Evolutionary conservation across 108 stramenopile species (phyloP), one percentile per base, ranked within the genome.

Genomic region (Stephanodiscus triporus): DNA sequence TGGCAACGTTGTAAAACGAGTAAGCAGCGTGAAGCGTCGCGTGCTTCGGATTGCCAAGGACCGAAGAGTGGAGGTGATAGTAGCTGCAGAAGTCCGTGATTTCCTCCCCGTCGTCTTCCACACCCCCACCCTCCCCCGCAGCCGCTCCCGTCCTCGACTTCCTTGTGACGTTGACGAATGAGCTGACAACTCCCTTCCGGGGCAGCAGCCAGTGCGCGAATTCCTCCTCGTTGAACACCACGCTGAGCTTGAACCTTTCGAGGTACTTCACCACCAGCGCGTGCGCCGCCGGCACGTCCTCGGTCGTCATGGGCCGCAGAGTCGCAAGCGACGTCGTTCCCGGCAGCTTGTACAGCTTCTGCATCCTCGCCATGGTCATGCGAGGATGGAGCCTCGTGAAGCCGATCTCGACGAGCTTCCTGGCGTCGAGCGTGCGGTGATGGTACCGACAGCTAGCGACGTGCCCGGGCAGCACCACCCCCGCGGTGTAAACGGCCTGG

Each of bases 401-500:
- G 29, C 96, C 96, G 37, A 99, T 86, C 34, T 93, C 91, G 20
- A 98, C 86, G 63, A 99, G 84, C 83, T 99, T 99, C 77, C 95
- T 96, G 9, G 97, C 95, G 73, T 98, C 94, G 47, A 99, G 74
- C 8, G 85, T 87, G 9, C 99, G 87, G 76, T 99, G 99, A 82
- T 89, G 95, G 80, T 99, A 99, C 8, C 98, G 86, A 62, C 95
- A 95, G 29, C 84, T 82, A 0, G 96, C 91, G 20, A 99, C 95
- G 56, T 97, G 97, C 32, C 86, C 91, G 0, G 99, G 99, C 49
- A 99, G 76, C 16, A 96, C 95, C 2, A 97, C 97, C 1, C 99
- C 99, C 11, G 98, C 99, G 34, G 99, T 99, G 76, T 98, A 99
- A 8, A 99, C 97, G 27, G 99, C 99, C 87, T 98, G 97, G 72